phyloP scores from a whole-genome alignment of 179 eudicot species.

The Carnegiea gigantea region DNA sequence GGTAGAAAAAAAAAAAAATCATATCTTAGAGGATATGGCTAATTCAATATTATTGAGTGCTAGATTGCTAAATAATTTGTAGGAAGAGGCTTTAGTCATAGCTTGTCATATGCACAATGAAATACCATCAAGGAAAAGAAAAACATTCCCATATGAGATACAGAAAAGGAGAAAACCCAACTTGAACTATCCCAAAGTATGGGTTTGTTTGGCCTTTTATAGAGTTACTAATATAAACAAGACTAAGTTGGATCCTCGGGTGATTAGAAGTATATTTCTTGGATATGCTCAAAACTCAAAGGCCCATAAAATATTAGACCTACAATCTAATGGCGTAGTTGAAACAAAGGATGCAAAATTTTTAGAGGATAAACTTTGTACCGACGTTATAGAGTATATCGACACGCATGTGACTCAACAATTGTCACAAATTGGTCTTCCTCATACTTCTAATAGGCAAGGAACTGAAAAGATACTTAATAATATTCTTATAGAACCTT shows the following conservation, averaged over 20 bases:
- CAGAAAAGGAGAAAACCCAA: slow-evolving; percentile 21
- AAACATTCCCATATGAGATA: slow-evolving; percentile 26
- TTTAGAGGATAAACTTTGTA: slow-evolving; percentile 16
- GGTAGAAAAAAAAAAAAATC: background rate
- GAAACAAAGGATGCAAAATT: slow-evolving; percentile 10
- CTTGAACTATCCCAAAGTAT: slow-evolving; percentile 7
- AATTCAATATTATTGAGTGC: slow-evolving; percentile 5
- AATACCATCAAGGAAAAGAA: slow-evolving; percentile 6
- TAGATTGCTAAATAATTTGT: background rate
- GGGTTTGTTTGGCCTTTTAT: slow-evolving; percentile 27
- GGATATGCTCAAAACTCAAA: slow-evolving; percentile 23
- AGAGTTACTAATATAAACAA: background rate
- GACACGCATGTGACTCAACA: background rate
- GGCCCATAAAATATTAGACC: background rate
- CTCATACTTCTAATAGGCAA: too few relatives aligned
- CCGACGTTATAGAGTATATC: background rate
- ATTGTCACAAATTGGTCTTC: background rate
- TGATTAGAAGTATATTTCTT: slow-evolving; percentile 4
- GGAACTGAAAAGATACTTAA: too few relatives aligned
- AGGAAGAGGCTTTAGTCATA: background rate
- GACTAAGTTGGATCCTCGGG: slow-evolving; percentile 12
- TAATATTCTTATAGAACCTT: background rate
- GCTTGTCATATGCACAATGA: slow-evolving; percentile 17
- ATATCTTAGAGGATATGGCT: background rate
- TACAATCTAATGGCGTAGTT: slow-evolving; percentile 17